Percentiles rank a stretch among this genome's conserved stretches.
Conservation (phyloP, 2,329 filamentous ascomycete genomes). For the Neurospora crassa region DNA sequence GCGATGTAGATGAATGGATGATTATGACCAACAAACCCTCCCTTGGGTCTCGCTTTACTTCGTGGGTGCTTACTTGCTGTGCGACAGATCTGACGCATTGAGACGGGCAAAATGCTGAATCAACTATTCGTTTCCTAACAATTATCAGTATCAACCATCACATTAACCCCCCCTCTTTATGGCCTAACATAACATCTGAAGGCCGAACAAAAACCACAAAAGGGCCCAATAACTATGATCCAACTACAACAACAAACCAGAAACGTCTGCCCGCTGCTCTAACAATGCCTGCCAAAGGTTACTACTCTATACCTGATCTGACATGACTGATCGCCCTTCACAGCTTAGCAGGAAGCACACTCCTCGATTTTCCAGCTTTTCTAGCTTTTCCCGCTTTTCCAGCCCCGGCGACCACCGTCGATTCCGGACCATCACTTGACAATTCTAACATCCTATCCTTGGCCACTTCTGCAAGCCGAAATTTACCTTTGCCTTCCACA, state of each 20-base stretch:
- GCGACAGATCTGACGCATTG: too few relatives aligned
- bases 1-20: background rate
- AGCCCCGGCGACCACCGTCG: background rate
- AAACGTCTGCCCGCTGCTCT: background rate
- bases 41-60: background rate
- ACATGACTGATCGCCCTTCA: background rate
- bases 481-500: constrained; percentile 4
- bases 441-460: background rate
- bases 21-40: background rate
- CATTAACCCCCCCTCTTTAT: background rate
- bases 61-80: background rate
- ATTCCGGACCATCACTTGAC: background rate
- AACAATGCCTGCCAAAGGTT: background rate
- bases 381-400: background rate
- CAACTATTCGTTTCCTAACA: background rate
- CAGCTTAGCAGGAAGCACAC: background rate
- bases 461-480: background rate
- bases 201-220: background rate
- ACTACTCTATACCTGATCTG: background rate
- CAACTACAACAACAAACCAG: background rate
- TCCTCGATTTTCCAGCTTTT: background rate
- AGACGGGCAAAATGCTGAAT: background rate
- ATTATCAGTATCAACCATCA: background rate
- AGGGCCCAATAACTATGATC: background rate
- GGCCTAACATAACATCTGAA: background rate